Conservation (phyloP, 257 asterid genomes). For the Nicotiana otophora region DNA sequence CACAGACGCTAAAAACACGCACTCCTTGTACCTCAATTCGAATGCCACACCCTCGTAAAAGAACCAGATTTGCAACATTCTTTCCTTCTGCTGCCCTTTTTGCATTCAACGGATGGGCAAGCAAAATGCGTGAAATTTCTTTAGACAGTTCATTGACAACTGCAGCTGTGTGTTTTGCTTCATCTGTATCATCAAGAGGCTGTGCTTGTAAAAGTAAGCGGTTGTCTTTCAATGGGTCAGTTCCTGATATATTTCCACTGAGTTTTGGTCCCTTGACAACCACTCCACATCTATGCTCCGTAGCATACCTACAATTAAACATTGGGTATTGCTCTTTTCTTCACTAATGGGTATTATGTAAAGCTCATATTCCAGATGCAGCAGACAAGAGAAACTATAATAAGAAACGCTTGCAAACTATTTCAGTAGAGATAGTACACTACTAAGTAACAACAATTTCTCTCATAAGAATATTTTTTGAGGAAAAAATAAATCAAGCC, state of each 20-base stretch:
- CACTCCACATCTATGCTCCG: constrained; percentile 99
- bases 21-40: constrained; percentile 71
- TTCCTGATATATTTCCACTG: constrained; percentile 96
- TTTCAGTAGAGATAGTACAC: not conserved
- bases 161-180: constrained; percentile 75
- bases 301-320: constrained; percentile 64
- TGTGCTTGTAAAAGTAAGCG: constrained; percentile 73
- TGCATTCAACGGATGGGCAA: constrained; percentile 72
- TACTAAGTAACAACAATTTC: not conserved
- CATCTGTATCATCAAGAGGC: constrained; percentile 83
- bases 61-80: constrained; percentile 78
- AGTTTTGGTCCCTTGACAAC: constrained; percentile 96
- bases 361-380: constrained; percentile 1
- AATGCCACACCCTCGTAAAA: constrained; percentile 93
- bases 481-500: not conserved
- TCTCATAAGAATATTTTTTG: not conserved
- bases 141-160: constrained; percentile 83
- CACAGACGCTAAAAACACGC: not conserved
- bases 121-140: constrained; percentile 76
- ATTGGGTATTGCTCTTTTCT: not conserved
- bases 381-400: not conserved
- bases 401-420: not conserved
- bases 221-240: constrained; percentile 93
- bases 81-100: constrained; percentile 78
- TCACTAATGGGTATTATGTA: not conserved